Evolutionary conservation across 257 asterid species (phyloP), one percentile per base, ranked within the genome.

Genomic region (Orobanche coerulescens): DNA sequence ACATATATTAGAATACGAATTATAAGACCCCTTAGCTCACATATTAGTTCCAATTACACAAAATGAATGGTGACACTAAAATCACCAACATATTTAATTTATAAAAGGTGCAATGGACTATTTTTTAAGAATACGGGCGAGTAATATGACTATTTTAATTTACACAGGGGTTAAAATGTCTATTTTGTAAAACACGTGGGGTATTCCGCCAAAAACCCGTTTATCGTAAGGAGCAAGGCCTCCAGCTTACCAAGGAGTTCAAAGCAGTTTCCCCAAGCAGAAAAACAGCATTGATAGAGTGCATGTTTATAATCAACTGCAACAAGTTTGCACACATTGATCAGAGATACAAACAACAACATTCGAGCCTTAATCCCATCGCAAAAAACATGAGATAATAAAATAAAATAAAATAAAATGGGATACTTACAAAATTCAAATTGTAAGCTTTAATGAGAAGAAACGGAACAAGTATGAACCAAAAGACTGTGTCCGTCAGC

Each of bases 281-380:
- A 67, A 92, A 84, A 25, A 92, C 77, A 6, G 85, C 95, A 71
- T 92, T 92, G 71, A 88, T 72, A 12, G 94, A 80, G 66, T 92
- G 98, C 98, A 92, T 92, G 77, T 81, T 86, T 66, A 92, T 80
- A 62, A 84, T 80, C 88, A 89, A 76, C 98, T 92, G 93, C 80
- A 76, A 52, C 3, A 57, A 57, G 11, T 30, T 62, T 40, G 11
- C 13, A 31, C 30, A 48, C 6, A 61, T 14, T 59, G 59, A 40
- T 72, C 70, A 76, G 53, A 72, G 61, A 55, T 18, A 13, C 24
- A 28, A 16, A 26, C 1, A 26, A n/a, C 23, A 58, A 4, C 20
- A 19, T 23, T n/a, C n/a, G n/a, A n/a, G n/a, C n/a, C n/a, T n/a
- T n/a, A n/a, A n/a, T n/a, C n/a, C n/a, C n/a, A n/a, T n/a, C n/a